A percentile compares a stretch with the other conserved stretches of the same genome.
Evolutionary conservation across 2,329 filamentous ascomycete genomes (phyloP).

Genomic region (Colletotrichum simmondsii): DNA sequence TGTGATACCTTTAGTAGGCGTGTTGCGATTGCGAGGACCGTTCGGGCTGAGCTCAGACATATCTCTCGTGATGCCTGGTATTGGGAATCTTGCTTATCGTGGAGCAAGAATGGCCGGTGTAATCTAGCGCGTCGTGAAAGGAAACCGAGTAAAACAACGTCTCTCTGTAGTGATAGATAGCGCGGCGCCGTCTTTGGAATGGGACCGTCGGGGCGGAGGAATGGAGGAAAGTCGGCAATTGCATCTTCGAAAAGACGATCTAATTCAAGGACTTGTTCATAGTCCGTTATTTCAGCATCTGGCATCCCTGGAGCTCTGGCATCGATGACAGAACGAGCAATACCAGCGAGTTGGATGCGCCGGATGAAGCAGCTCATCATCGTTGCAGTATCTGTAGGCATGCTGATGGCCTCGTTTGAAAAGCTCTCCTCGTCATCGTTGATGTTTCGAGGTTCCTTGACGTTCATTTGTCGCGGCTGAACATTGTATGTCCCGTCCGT

Average conservation of each 20-base stretch:
- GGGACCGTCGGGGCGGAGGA: slow-evolving; percentile 30
- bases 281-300: slow-evolving; percentile 44
- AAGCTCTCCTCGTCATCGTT: slow-evolving; percentile 50
- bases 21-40: slow-evolving; percentile 36
- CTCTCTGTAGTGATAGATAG: slow-evolving; percentile 35
- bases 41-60: slow-evolving; percentile 40
- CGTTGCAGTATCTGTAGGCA: slow-evolving; percentile 45
- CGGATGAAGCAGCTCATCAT: slow-evolving; percentile 50
- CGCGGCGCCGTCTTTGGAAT: slow-evolving; percentile 32
- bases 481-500: slow-evolving; percentile 49
- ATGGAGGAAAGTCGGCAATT: slow-evolving; percentile 35
- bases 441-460: slow-evolving; percentile 50
- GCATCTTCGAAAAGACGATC: slow-evolving; percentile 41
- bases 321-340: slow-evolving; percentile 49
- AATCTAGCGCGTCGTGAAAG: slow-evolving; percentile 40
- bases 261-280: slow-evolving; percentile 45
- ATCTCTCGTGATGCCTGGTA: slow-evolving; percentile 32
- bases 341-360: slow-evolving; percentile 49
- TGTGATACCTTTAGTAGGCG: slow-evolving; percentile 33
- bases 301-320: slow-evolving; percentile 39
- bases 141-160: slow-evolving; percentile 37
- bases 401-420: slow-evolving; percentile 40
- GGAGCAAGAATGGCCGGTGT: slow-evolving; percentile 41
- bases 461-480: slow-evolving; percentile 51
- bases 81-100: slow-evolving; percentile 4